These are phyloP conservation scores for Mycena haematopus DNA, from an alignment of 768 basidiomycete species.

Conservation along the genomic window DNA sequence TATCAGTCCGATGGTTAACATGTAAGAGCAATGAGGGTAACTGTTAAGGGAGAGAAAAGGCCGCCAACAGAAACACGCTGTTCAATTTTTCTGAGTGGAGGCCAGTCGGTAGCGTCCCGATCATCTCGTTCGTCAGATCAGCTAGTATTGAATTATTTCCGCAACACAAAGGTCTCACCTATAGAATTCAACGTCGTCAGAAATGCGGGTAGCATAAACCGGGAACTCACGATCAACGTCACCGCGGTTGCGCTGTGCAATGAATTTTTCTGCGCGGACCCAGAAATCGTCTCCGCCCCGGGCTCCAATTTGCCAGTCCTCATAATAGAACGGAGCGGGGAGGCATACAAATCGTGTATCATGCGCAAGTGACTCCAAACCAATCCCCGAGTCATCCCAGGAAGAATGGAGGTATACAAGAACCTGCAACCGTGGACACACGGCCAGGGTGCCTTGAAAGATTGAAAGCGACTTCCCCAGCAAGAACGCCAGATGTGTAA, in stretches of 20 bases:
- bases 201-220: too few relatives aligned
- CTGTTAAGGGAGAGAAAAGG: too few relatives aligned
- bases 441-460: background rate
- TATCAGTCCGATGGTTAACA: too few relatives aligned
- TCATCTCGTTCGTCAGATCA: too few relatives aligned
- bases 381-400: background rate
- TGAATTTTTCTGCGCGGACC: slow-evolving; percentile 13
- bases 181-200: background rate
- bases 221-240: background rate
- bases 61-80: too few relatives aligned
- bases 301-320: background rate
- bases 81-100: too few relatives aligned
- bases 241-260: slow-evolving; percentile 3
- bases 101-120: too few relatives aligned
- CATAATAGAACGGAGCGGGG: background rate
- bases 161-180: slow-evolving; percentile 1
- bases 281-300: slow-evolving; percentile 7
- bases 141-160: background rate
- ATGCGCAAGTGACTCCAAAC: background rate
- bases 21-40: too few relatives aligned
- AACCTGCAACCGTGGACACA: slow-evolving; percentile 1
- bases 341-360: slow-evolving; percentile 12
- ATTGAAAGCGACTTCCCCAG: background rate
- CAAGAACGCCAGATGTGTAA: slow-evolving; percentile 10
- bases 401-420: background rate